Conservation (phyloP, 73 alveolate species). For the Durusdinium trenchii region DNA sequence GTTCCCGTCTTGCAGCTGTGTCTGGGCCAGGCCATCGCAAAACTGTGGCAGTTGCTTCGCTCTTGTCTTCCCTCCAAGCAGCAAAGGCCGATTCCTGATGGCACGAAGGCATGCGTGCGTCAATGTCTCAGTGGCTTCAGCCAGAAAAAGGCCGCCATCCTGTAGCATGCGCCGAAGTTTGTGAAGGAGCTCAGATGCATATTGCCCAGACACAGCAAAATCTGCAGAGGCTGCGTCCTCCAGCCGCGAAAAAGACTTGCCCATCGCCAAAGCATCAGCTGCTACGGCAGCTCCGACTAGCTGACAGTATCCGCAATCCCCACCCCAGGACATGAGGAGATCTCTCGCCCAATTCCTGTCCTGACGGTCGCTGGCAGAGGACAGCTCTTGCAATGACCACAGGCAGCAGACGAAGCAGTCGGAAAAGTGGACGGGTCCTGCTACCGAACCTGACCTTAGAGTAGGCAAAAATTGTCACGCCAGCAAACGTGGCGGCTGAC, state of each 20-base stretch:
- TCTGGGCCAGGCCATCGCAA: background rate
- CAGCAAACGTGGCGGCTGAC: background rate
- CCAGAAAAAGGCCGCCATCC: background rate
- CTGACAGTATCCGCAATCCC: background rate
- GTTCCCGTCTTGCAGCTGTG: background rate
- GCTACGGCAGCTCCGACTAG: conserved; percentile 6
- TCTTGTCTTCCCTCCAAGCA: background rate
- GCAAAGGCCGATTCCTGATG: background rate
- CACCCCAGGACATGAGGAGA: background rate
- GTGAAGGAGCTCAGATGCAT: background rate
- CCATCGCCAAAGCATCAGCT: conserved; percentile 16
- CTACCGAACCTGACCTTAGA: background rate
- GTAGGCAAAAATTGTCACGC: background rate
- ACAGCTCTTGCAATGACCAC: background rate
- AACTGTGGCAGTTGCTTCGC: background rate
- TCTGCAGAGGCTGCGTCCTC: conserved; percentile 10
- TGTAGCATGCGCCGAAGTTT: background rate
- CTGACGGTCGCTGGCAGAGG: background rate
- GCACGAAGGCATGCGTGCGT: background rate
- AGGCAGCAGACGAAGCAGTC: background rate
- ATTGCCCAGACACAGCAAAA: background rate
- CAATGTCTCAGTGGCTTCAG: background rate
- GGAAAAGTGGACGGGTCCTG: background rate
- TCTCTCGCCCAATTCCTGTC: background rate
- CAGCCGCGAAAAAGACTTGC: background rate